These are phyloP conservation scores for Geosmithia putterillii DNA, from an alignment of 2,329 filamentous ascomycete genomes.

Conservation along the genomic window DNA sequence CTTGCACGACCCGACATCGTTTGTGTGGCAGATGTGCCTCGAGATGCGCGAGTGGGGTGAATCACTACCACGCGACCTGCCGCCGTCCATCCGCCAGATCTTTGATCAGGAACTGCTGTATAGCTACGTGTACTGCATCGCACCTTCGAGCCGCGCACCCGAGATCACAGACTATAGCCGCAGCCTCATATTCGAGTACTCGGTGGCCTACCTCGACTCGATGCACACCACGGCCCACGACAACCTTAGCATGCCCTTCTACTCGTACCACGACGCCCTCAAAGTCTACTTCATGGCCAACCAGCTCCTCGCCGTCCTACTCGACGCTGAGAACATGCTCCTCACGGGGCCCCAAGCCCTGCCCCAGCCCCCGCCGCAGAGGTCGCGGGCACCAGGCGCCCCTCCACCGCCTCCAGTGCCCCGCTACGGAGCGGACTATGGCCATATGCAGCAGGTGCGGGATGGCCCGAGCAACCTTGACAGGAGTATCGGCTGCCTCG, in stretches of 20 bases:
- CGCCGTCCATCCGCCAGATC: conserved; percentile 55
- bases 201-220: conserved; percentile 67
- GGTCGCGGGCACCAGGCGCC: no score
- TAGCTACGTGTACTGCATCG: conserved; percentile 81
- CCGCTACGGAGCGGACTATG: no score
- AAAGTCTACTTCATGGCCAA: conserved; percentile 66
- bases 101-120: conserved; percentile 86
- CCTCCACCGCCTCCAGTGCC: conserved; percentile 41
- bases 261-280: conserved; percentile 81
- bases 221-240: conserved; percentile 55
- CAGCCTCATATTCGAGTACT: conserved; percentile 74
- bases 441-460: no score
- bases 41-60: conserved; percentile 75
- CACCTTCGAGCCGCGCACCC: conserved; percentile 64
- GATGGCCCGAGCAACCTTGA: conserved; percentile 37
- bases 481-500: conserved; percentile 42
- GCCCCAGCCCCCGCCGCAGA: conserved; percentile 31
- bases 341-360: conserved; percentile 29
- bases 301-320: conserved; percentile 50
- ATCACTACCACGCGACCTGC: conserved; percentile 54
- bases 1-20: conserved; percentile 56
- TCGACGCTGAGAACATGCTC: conserved; percentile 42
- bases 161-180: conserved; percentile 65
- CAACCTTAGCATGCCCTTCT: conserved; percentile 44
- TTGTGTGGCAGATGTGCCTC: conserved; percentile 64